A percentile compares a stretch with the other conserved stretches of the same genome.
These are phyloP conservation scores for Fusarium sp. DNA, from an alignment of 2,329 filamentous ascomycete species.

Conservation along the genomic window DNA sequence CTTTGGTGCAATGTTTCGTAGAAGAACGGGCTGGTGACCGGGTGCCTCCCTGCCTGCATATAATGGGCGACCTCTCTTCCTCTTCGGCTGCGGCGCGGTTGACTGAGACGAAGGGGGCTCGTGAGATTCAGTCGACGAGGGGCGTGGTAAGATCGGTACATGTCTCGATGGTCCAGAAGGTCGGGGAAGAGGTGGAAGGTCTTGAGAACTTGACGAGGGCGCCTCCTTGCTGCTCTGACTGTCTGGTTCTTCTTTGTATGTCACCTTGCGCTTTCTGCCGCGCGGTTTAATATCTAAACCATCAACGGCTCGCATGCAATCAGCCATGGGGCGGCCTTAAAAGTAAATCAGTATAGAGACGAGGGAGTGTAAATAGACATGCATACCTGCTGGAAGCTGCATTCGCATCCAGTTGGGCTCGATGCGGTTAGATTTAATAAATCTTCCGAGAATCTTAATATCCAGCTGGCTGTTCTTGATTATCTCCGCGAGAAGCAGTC, in stretches of 20 bases:
- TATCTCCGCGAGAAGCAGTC: constrained; percentile 65
- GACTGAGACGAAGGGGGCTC: constrained; percentile 11
- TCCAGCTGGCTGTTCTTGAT: constrained; percentile 64
- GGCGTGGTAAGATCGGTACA: constrained; percentile 41
- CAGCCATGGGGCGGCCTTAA: constrained; percentile 57
- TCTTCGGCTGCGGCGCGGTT: constrained; percentile 34
- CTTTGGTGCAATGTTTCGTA: constrained; percentile 46
- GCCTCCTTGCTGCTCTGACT: constrained; percentile 41
- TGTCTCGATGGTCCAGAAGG: neutral
- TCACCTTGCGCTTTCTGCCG: constrained; percentile 45
- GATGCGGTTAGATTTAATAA: constrained; percentile 54
- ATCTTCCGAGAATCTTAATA: constrained; percentile 55
- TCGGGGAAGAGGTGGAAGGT: constrained; percentile 6
- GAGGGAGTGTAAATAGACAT: neutral
- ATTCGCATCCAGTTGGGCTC: constrained; percentile 58
- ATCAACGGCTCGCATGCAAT: constrained; percentile 54
- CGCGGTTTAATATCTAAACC: constrained; percentile 49
- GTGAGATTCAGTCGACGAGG: constrained; percentile 15
- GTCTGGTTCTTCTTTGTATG: constrained; percentile 43
- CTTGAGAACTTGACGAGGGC: constrained; percentile 4
- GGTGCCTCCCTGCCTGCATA: constrained; percentile 53
- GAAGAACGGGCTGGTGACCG: constrained; percentile 45
- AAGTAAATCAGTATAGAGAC: neutral
- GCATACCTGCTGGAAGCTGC: constrained; percentile 57
- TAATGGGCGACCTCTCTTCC: constrained; percentile 57